Evolutionary conservation across 768 basidiomycete species (phyloP).

Genomic region (Tephrocybe sp.): DNA sequence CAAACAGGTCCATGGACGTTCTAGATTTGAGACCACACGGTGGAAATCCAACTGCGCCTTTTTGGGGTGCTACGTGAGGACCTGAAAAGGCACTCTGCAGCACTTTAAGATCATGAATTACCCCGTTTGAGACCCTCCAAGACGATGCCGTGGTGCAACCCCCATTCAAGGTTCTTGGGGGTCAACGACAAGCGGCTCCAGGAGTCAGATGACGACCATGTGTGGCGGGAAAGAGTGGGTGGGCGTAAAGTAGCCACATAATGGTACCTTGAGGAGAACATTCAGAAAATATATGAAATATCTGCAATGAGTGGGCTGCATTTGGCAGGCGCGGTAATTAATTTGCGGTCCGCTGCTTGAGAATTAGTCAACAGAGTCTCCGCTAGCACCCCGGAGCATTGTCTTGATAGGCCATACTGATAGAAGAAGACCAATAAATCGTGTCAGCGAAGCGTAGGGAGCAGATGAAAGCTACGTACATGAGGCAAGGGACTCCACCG

Average conservation of each 20-base stretch:
- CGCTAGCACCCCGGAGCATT: neutral
- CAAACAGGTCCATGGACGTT: too few relatives aligned
- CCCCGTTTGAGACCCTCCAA: too few relatives aligned
- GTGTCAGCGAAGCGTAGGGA: constrained; percentile 1
- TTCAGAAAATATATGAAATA: neutral
- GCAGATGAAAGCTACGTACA: constrained; percentile 9
- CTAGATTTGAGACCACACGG: too few relatives aligned
- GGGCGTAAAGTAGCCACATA: neutral
- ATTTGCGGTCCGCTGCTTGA: neutral
- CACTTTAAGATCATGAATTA: too few relatives aligned
- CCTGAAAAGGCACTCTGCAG: too few relatives aligned
- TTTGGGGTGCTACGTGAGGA: too few relatives aligned
- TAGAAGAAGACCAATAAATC: constrained; percentile 1
- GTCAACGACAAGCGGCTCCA: too few relatives aligned
- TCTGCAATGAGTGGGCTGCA: neutral
- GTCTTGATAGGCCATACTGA: neutral
- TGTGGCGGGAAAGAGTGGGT: too few relatives aligned
- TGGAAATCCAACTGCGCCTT: too few relatives aligned
- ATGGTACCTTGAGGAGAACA: neutral
- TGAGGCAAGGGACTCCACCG: constrained; percentile 7
- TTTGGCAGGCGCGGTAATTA: constrained; percentile 3
- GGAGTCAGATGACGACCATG: constrained; percentile 8
- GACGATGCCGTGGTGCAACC: too few relatives aligned
- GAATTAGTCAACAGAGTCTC: neutral
- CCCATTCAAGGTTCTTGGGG: too few relatives aligned